Base-by-base conservation (phyloP, 345 rosid genomes). In the Eucalyptus microcorys region DNA sequence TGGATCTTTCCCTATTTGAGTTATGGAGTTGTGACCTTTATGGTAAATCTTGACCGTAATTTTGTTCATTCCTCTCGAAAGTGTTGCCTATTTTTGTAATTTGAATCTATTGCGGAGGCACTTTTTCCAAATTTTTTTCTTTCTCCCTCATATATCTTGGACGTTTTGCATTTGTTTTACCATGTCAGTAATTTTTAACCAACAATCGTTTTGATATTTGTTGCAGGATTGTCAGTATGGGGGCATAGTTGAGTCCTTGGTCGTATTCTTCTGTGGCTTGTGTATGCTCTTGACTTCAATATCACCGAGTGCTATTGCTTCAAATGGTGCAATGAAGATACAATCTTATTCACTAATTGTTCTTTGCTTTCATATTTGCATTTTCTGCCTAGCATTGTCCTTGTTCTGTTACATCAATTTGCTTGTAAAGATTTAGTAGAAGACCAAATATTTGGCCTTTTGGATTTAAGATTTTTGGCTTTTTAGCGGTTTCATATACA, bases 301-400 rank as follows among this genome's bases (percentile, higher is more conserved):
- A 90, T 98, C 99, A 32, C 90, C 97, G 91, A 97, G 99, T 93
- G 99, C 99, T 84, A 97, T 98, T 93, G 99, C 99, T 68, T 97
- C 99, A 79, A 98, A 97, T 94, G 99, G 99, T 86, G 99, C 99
- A 86, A 98, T 98, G 99, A 98, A 98, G 99, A 99, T 98, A 91
- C n/a, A 10, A 6, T 43, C 48, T 86, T 49, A 30, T 85, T 52
- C 87, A 85, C 53, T 85, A 26, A 48, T 30, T 7, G 21, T 85
- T 10, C 9, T 47, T 48, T 24, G 32, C 86, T 43, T 47, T 48
- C 86, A 27, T 47, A 6, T 32, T 84, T 16, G 53, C n/a, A 45
- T 64, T 64, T 30, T 9, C 76, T 64, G 37, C 76, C 76, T 64
- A 64, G 19, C 37, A 4, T 64, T 64, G 76, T 64, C 76, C 76